Conservation (phyloP, 331 rosid genomes). For the Pyrus hybrid region DNA sequence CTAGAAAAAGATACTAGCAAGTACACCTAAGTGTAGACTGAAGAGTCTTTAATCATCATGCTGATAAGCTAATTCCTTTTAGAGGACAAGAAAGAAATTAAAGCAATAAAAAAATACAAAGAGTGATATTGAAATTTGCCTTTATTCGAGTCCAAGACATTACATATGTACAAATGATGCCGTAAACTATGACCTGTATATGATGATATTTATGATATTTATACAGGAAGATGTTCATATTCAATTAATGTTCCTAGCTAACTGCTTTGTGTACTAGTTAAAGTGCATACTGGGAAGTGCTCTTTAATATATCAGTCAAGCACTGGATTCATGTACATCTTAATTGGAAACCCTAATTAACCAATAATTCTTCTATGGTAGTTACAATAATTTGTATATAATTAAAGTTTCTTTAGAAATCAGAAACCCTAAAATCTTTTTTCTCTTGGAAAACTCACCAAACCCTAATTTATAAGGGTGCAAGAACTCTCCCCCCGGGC, state of each 20-base stretch:
- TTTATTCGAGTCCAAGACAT: neutral
- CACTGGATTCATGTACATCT: neutral
- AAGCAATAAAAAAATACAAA: constrained; percentile 25
- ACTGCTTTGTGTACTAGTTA: neutral
- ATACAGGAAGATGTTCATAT: neutral
- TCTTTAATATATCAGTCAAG: neutral
- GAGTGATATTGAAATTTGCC: constrained; percentile 24
- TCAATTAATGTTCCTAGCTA: neutral
- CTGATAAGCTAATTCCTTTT: constrained; percentile 37
- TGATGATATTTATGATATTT: neutral
- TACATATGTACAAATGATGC: neutral
- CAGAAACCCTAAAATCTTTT: neutral
- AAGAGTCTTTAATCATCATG: constrained; percentile 43
- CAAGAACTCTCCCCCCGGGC: neutral
- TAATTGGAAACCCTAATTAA: neutral
- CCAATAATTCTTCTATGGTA: neutral
- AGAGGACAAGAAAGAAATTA: constrained; percentile 17
- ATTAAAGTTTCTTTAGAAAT: too few species aligned
- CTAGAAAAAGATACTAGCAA: constrained; percentile 20
- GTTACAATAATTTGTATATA: neutral
- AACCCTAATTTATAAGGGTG: neutral
- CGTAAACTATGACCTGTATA: neutral
- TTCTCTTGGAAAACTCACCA: neutral
- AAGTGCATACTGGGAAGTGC: neutral
- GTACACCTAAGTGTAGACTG: constrained; percentile 35